phyloP scores from a whole-genome alignment of 2,329 filamentous ascomycete genomes.

The Ophiostoma tasmaniense region DNA sequence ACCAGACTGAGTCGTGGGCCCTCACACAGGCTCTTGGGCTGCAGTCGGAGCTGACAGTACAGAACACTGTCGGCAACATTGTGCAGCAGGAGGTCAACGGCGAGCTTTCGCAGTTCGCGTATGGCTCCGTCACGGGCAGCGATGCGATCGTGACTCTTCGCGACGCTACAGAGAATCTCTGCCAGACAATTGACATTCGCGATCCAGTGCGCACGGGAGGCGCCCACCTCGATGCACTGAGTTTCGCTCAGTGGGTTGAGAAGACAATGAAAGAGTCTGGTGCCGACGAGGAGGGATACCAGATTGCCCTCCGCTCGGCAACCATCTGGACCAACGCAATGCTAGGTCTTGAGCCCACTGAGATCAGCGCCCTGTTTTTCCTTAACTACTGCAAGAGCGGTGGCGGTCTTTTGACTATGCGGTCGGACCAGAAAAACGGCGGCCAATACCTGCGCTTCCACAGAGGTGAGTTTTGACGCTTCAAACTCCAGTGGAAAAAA shows the following conservation, averaged over 20 bases:
- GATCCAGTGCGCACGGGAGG: conserved; percentile 12
- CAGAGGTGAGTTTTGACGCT: conserved; percentile 28
- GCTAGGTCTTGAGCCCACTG: conserved; percentile 41
- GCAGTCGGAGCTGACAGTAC: conserved; percentile 7
- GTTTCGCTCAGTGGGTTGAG: conserved; percentile 12
- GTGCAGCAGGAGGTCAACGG: conserved; percentile 16
- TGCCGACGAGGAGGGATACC: conserved; percentile 7
- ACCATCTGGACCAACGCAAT: conserved; percentile 18
- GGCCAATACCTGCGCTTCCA: conserved; percentile 44
- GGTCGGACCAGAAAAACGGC: conserved; percentile 43
- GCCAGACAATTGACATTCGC: conserved; percentile 17
- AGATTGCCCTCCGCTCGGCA: conserved; percentile 10
- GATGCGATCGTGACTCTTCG: conserved; percentile 8
- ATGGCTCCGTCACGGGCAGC: neutral
- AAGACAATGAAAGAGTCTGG: neutral
- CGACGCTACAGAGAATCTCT: conserved; percentile 11
- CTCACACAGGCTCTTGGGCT: conserved; percentile 11
- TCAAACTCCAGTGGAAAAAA: neutral
- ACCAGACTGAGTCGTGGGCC: conserved; percentile 14
- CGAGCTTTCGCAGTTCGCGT: conserved; percentile 13
- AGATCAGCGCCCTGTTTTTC: conserved; percentile 45
- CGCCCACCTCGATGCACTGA: conserved; percentile 12
- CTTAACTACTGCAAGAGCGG: conserved; percentile 47
- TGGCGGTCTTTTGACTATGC: conserved; percentile 43
- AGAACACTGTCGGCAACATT: conserved; percentile 15